phyloP scores from a whole-genome alignment of 148 eudicot species.

The Diospyros kaki region DNA sequence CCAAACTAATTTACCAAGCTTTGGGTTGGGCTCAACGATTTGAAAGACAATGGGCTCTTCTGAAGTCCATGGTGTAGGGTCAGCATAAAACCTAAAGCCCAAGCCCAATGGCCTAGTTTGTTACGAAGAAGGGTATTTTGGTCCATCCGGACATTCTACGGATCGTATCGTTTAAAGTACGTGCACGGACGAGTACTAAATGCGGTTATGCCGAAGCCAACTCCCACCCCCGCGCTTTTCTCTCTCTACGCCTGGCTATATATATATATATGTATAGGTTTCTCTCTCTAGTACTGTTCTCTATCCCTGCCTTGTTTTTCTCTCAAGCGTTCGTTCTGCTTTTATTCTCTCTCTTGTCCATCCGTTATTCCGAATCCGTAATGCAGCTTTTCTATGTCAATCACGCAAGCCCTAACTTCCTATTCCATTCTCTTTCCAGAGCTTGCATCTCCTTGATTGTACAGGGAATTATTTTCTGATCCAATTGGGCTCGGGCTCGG shows the following conservation, averaged over 20 bases:
- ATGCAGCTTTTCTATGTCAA: neutral
- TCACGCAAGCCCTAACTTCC: neutral
- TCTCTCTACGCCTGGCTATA: neutral
- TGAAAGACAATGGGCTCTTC: too few species aligned
- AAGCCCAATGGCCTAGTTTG: too few species aligned
- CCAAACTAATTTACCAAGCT: too few species aligned
- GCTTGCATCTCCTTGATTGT: neutral
- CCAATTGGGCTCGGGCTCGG: conserved; percentile 4
- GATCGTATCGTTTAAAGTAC: neutral
- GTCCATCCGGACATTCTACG: neutral
- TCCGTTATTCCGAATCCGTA: neutral
- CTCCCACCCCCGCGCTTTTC: conserved; percentile 8
- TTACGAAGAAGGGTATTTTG: neutral
- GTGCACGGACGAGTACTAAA: neutral
- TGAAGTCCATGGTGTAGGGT: too few species aligned
- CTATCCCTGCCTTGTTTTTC: too few species aligned
- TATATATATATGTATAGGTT: too few species aligned
- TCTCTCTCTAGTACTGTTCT: too few species aligned
- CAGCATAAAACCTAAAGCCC: too few species aligned
- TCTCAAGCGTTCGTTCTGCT: too few species aligned
- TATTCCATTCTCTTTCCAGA: neutral
- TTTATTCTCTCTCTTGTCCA: neutral
- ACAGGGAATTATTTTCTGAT: neutral
- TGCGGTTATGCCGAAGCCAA: neutral
- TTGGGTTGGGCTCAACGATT: too few species aligned